phyloP scores from a whole-genome alignment of 352 stramenopile genomes.

The Saprolegnia parasitica region DNA sequence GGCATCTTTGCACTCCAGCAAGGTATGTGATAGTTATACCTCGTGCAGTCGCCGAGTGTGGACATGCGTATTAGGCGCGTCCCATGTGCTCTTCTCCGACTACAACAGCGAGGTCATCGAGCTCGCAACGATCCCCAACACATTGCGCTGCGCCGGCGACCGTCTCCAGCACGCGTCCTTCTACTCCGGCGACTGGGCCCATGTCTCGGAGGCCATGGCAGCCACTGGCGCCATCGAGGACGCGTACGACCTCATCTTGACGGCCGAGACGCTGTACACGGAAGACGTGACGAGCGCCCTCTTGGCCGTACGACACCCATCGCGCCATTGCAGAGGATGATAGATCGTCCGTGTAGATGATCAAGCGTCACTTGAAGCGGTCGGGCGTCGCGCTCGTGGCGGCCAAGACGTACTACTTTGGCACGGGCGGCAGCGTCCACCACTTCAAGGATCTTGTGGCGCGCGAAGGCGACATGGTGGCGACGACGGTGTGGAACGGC shows the following conservation, averaged over 20 bases:
- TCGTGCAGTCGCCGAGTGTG: constrained; percentile 4
- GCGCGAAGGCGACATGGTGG: constrained; percentile 43
- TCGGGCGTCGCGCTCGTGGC: constrained; percentile 53
- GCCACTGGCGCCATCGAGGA: constrained; percentile 33
- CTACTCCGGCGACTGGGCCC: constrained; percentile 70
- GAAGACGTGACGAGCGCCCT: constrained; percentile 63
- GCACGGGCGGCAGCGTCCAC: constrained; percentile 80
- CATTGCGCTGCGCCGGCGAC: constrained; percentile 42
- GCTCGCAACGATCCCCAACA: constrained; percentile 77
- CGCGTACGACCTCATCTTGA: constrained; percentile 71
- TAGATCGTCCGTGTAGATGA: constrained; percentile 42
- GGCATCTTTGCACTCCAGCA: constrained; percentile 68
- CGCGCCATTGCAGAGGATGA: neutral
- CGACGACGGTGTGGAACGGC: constrained; percentile 64
- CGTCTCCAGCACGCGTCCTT: constrained; percentile 46
- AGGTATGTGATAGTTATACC: no score
- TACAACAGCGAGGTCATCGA: constrained; percentile 87
- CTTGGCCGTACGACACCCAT: constrained; percentile 45
- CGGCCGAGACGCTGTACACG: constrained; percentile 83
- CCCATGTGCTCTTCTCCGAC: constrained; percentile 72
- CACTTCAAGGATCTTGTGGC: constrained; percentile 65
- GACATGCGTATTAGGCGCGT: constrained; percentile 38
- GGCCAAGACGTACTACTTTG: constrained; percentile 87
- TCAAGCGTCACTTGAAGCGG: constrained; percentile 63
- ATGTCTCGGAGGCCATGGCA: constrained; percentile 53